These are phyloP conservation scores for Yarrowia yakushimensis DNA, from an alignment of 805 yeast genomes.

Conservation along the genomic window DNA sequence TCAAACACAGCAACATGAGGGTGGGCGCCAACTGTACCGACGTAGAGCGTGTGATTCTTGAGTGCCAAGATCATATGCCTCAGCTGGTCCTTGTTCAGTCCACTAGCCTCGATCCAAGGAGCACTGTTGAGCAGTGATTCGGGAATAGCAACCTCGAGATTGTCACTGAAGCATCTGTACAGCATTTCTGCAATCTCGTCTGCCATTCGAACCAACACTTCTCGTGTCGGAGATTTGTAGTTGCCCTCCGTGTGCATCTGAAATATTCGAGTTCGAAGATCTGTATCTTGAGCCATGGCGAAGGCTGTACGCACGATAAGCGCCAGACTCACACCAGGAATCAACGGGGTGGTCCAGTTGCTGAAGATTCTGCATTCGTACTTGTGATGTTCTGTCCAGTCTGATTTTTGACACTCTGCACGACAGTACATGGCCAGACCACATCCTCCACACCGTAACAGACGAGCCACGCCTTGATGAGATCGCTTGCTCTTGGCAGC, in stretches of 20 bases:
- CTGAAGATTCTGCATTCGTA: conserved; percentile 17
- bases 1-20: conserved; percentile 15
- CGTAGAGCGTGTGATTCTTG: conserved; percentile 7
- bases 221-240: conserved; percentile 13
- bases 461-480: conserved; percentile 14
- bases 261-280: background rate
- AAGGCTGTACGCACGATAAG: conserved; percentile 9
- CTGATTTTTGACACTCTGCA: conserved; percentile 12
- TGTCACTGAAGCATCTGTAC: background rate
- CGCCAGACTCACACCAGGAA: conserved; percentile 11
- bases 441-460: conserved; percentile 22
- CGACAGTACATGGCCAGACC: conserved; percentile 24
- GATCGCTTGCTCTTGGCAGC: conserved; percentile 20
- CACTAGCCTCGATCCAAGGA: conserved; percentile 12
- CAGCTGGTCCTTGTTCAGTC: background rate
- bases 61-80: conserved; percentile 1
- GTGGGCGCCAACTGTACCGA: conserved; percentile 8
- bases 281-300: conserved; percentile 17
- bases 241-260: conserved; percentile 20
- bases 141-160: background rate
- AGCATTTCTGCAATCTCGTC: background rate
- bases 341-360: background rate
- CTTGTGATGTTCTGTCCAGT: conserved; percentile 20
- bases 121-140: conserved; percentile 3
- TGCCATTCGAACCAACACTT: background rate